These are phyloP conservation scores for Suillus subalutaceus DNA, from an alignment of 768 basidiomycete genomes.

Conservation along the genomic window DNA sequence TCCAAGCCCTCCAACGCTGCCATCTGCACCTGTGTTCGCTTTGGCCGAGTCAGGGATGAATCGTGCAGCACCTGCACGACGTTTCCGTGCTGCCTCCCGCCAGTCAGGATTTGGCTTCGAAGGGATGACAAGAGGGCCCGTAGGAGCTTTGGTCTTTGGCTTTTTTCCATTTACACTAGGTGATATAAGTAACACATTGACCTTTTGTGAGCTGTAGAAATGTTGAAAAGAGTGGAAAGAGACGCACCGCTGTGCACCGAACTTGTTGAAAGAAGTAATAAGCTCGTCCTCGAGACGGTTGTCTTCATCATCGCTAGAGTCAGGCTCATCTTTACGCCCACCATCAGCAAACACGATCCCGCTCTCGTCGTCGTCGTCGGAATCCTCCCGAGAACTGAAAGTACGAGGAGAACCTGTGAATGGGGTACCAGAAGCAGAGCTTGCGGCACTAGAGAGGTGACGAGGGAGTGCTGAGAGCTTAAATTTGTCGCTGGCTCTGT, in stretches of 20 bases:
- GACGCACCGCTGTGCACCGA: constrained; percentile 88
- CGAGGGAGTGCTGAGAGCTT: constrained; percentile 65
- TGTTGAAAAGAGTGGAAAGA: constrained; percentile 22
- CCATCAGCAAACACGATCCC: constrained; percentile 28
- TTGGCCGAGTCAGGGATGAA: constrained; percentile 69
- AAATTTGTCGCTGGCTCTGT: constrained; percentile 62
- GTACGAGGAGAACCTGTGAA: constrained; percentile 54
- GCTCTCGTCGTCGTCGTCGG: constrained; percentile 29
- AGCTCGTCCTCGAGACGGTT: constrained; percentile 63
- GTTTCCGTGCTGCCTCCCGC: constrained; percentile 75
- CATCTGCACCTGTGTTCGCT: constrained; percentile 61
- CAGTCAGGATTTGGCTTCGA: constrained; percentile 89
- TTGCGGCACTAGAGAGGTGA: constrained; percentile 44
- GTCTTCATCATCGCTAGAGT: constrained; percentile 62
- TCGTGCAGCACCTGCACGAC: constrained; percentile 33
- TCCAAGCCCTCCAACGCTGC: constrained; percentile 78
- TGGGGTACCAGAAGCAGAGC: constrained; percentile 55
- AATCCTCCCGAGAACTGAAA: constrained; percentile 28
- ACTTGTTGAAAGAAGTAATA: constrained; percentile 70
- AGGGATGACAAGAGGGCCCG: constrained; percentile 82
- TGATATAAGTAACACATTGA: constrained; percentile 11
- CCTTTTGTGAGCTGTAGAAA: constrained; percentile 80
- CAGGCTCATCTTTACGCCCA: constrained; percentile 34
- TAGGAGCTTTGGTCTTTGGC: constrained; percentile 39
- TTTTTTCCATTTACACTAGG: constrained; percentile 47